Base-by-base conservation (phyloP, 352 stramenopile genomes). In the Globisporangium radiosum region DNA sequence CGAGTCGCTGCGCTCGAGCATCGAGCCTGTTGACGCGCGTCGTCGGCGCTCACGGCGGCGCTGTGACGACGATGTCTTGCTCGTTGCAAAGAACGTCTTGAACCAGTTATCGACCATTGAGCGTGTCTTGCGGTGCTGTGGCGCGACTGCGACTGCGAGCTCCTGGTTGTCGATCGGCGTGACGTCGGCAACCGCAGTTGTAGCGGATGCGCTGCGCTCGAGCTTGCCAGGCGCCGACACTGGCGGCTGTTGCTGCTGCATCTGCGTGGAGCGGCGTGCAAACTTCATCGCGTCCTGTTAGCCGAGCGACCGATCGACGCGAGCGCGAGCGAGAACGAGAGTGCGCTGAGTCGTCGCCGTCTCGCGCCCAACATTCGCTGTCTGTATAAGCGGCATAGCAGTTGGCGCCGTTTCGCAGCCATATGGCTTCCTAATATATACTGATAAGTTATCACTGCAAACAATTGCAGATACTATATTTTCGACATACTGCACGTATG, bases 81-180 rank as follows among this genome's bases (percentile, higher is more conserved):
- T 47, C 10, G 47, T 47, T 5, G 38, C 9, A 11, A 50, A 53
- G 45, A 60, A 37, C 47, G 15, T 60, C 38, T 54, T 37, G 47
- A 60, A 39, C 56, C 56, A 60, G 9, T n/a, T 40, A 39, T 60
- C 38, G 13, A 60, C 47, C 45, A 49, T 38, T 55, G 47, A 13
- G 54, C 43, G 36, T 33, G 54, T 15, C 43, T 52, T 7, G 44
- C 8, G 8, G 15, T 15, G 38, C 45, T 52, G 54, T 13, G 33
- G 40, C 4, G 39, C 42, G 42, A 47, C 10, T 14, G 42, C 42
- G 10, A 17, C 10, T 14, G 42, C 42, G 10, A 47, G 42, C 42
- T 47, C 10, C 10, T 15, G 15, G 42, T 13, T 33, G 25, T 33
- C 25, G 25, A 33, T 33, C 25, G 25, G 25, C 25, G 25, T 33